Base-by-base conservation (phyloP, 345 rosid species). In the Moricandia arvensis region DNA sequence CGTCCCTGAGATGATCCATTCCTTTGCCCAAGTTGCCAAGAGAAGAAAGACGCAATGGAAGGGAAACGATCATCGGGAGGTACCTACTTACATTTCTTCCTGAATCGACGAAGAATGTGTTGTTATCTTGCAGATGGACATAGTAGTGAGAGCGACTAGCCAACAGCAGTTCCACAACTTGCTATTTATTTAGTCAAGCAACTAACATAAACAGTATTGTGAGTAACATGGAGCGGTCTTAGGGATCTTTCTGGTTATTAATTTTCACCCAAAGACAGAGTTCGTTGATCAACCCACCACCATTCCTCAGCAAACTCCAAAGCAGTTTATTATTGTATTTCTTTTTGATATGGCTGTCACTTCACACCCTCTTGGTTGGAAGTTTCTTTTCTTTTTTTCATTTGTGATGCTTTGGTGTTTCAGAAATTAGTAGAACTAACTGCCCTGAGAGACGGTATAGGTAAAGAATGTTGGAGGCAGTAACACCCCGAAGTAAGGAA, bases 1-100 rank as follows among this genome's bases (percentile, higher is more conserved):
- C 96, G 96, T 62, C 95, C 99, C 2, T 93, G 98, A 91, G 99
- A 95, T 87, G 99, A 98, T 72, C 99, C 99, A 71, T 96, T 93
- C 85, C 98, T 93, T 80, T 96, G 99, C 73, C 59, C 64, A 59
- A 96, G 91, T 85, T 96, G 99, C 88, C 99, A 96, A 80, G 90
- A 93, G 74, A 96, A 93, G 83, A 96, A 84, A 85, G 98, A 93
- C 69, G 94, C 94, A 75, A 96, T 96, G 98, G 99, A 96, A 88
- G 97, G 98, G 63, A 96, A 83, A 83, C 85, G 91, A 86, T 80
- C 83, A 7, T 83, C 85, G 5, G 89, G 97, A 85, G 93, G 98
- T 95, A 83, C 18, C 18, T 63, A 2, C 66, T 4, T 26, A 12
- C 15, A 21, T 12, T 37, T 9, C 51, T 62, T n/a, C n/a, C n/a